Base-by-base conservation (phyloP, 1,284 basidiomycete species). In the Boletus austroedulis region DNA sequence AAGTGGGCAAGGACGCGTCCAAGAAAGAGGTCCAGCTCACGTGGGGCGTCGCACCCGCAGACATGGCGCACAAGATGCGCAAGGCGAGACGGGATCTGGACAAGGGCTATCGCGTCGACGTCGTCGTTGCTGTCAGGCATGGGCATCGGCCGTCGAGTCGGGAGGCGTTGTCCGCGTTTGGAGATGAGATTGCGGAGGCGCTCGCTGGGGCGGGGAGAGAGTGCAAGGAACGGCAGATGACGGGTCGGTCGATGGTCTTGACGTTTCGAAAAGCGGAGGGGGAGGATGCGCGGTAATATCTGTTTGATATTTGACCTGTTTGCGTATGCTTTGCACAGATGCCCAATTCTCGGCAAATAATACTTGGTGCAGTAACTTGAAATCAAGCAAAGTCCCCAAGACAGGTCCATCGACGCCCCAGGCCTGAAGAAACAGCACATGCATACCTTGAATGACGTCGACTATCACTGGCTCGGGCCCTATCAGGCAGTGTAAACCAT, bases 11-110 rank as follows among this genome's bases (percentile, higher is more conserved):
- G n/a, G n/a, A n/a, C n/a, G n/a, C n/a, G n/a, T n/a, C n/a, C n/a
- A n/a, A n/a, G 56, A 92, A 92, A 75, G 88, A 92, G 75, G 77
- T 91, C 5, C 88, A 90, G 72, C 67, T 93, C 57, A 84, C 85
- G 8, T 94, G 89, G 88, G 78, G 76, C 11, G 82, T 85, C 26
- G 82, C 76, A 11, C 62, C 72, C 24, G 81, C 78, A 19, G 91
- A 94, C 65, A 65, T 88, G 19, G 76, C 76, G 40, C 87, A 88
- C 72, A 93, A 92, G 69, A 63, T 93, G 38, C 77, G 76, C 59
- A 86, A 86, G 68, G 82, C 79, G 12, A 75, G 77, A 47, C 74
- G 80, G 53, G 82, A 86, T 48, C 73, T 94, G 55, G 80, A 78
- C 63, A 82, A 83, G 58, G 87, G 86, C 2, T 74, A 77, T 43